Conservation (phyloP, 2,329 filamentous ascomycete genomes). For the Aspergillus sp. region DNA sequence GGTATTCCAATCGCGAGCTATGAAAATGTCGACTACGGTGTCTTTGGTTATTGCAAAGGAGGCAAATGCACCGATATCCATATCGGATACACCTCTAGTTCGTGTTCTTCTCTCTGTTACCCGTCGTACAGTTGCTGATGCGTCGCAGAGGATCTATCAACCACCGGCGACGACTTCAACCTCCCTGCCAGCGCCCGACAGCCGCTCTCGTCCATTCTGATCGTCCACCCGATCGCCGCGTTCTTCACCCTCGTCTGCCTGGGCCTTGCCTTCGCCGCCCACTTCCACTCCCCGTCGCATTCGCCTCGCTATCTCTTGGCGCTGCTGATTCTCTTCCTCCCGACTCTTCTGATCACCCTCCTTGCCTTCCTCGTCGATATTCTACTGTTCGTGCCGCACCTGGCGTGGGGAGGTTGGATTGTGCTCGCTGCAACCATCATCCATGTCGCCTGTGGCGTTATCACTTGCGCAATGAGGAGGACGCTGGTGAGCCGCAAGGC, state of each 20-base stretch:
- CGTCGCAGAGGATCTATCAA: conserved; percentile 24
- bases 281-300: conserved; percentile 80
- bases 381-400: conserved; percentile 83
- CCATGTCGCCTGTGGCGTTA: conserved; percentile 68
- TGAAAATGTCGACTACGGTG: conserved; percentile 71
- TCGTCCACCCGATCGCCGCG: conserved; percentile 86
- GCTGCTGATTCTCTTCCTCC: conserved; percentile 75
- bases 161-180: conserved; percentile 46
- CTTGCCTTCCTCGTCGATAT: conserved; percentile 90
- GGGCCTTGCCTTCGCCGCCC: conserved; percentile 66
- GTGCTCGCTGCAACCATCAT: conserved; percentile 82
- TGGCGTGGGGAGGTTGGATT: conserved; percentile 90
- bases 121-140: conserved; percentile 6
- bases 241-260: conserved; percentile 79
- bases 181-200: conserved; percentile 56
- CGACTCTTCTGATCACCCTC: conserved; percentile 73
- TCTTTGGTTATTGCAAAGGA: conserved; percentile 76
- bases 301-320: conserved; percentile 79
- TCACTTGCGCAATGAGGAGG: conserved; percentile 90
- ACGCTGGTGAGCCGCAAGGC: conserved; percentile 86
- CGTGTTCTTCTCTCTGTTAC: conserved; percentile 26
- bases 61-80: conserved; percentile 59
- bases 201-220: conserved; percentile 75
- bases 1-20: conserved; percentile 74
- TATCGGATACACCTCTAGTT: conserved; percentile 80